phyloP scores from a whole-genome alignment of 495 filamentous ascomycete species.

The Penicillium samsonianum region DNA sequence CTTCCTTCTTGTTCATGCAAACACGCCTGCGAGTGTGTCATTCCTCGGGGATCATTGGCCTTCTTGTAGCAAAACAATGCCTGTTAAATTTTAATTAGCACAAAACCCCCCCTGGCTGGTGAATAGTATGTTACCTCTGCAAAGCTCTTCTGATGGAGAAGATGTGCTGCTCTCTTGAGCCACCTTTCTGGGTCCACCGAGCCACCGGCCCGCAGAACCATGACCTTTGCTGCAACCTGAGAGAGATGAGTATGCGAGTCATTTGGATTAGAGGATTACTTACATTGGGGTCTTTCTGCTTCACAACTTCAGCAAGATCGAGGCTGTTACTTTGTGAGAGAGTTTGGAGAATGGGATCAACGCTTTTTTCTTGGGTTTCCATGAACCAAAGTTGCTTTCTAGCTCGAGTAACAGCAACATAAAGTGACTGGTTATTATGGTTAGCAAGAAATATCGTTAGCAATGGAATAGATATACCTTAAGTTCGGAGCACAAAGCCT shows the following conservation, averaged over 20 bases:
- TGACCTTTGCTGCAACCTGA: constrained; percentile 16
- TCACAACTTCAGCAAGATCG: constrained; percentile 20
- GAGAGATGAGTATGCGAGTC: neutral
- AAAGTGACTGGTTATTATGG: constrained; percentile 20
- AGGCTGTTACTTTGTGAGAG: neutral
- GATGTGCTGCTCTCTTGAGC: constrained; percentile 17
- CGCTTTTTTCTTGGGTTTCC: constrained; percentile 19
- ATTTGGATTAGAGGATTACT: neutral
- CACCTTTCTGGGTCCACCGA: constrained; percentile 20
- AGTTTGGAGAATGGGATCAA: constrained; percentile 16
- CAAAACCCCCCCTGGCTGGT: neutral
- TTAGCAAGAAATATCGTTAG: neutral
- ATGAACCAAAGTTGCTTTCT: constrained; percentile 31
- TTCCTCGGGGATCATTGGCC: constrained; percentile 15
- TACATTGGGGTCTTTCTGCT: constrained; percentile 15
- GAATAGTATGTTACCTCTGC: constrained; percentile 11
- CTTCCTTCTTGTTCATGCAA: constrained; percentile 23
- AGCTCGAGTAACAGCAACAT: constrained; percentile 34
- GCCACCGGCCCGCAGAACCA: constrained; percentile 15
- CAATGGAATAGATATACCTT: constrained; percentile 12
- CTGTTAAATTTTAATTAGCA: neutral
- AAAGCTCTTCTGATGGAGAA: constrained; percentile 21
- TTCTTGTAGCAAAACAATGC: constrained; percentile 23
- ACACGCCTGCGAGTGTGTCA: constrained; percentile 17
- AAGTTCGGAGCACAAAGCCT: constrained; percentile 29